Evolutionary conservation across 2,329 filamentous ascomycete genomes (phyloP).

Genomic region (Claviceps africana): DNA sequence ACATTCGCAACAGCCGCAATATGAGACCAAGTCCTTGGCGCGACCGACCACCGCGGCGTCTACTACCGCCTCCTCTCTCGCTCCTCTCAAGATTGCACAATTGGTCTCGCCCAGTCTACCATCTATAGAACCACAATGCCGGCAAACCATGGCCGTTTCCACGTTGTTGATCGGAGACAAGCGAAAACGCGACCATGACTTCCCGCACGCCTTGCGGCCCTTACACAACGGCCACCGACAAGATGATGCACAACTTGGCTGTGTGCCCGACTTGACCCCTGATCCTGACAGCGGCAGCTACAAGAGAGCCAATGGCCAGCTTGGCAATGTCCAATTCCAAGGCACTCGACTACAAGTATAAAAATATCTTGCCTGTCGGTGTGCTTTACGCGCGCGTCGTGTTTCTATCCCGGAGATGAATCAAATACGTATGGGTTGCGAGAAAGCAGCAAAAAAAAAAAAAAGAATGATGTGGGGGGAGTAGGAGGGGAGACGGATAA

Average conservation of each 20-base stretch:
- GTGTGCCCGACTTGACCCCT: conserved; percentile 12
- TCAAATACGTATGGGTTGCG: not conserved
- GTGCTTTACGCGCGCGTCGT: too few species aligned
- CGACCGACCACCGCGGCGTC: conserved; percentile 6
- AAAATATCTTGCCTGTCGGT: not conserved
- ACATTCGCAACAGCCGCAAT: not conserved
- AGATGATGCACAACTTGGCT: conserved; percentile 18
- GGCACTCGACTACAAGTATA: not conserved
- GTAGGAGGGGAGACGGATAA: not conserved
- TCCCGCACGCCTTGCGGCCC: conserved; percentile 17
- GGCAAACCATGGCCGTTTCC: conserved; percentile 9
- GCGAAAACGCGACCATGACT: conserved; percentile 24
- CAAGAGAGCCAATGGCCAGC: conserved; percentile 21
- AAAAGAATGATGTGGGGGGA: too few species aligned
- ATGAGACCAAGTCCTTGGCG: not conserved
- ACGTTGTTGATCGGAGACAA: conserved; percentile 19
- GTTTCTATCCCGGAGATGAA: too few species aligned
- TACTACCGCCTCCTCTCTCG: conserved; percentile 15
- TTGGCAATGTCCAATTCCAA: conserved; percentile 18
- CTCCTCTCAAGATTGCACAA: conserved; percentile 23
- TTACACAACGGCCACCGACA: conserved; percentile 26
- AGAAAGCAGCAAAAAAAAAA: not conserved
- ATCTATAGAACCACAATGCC: conserved; percentile 20
- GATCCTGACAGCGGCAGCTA: conserved; percentile 20
- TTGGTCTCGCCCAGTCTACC: conserved; percentile 20